Conservation (phyloP, 768 basidiomycete genomes). For the Cantharellus anzutake region DNA sequence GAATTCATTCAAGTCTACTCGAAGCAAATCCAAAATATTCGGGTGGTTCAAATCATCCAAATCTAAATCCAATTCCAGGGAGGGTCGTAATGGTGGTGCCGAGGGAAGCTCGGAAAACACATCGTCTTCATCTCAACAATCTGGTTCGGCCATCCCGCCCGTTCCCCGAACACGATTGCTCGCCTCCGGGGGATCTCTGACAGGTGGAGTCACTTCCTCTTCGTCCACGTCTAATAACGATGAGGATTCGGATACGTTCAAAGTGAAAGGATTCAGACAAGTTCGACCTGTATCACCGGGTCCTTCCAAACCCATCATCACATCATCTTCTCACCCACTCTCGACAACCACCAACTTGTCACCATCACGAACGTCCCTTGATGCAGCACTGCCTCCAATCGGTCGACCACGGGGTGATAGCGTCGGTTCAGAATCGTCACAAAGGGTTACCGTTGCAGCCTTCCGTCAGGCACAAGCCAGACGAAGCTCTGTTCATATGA, state of each 20-base stretch:
- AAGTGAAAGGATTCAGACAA: conserved; percentile 4
- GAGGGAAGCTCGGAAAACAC: too few relatives aligned
- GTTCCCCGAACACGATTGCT: too few relatives aligned
- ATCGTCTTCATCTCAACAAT: not conserved
- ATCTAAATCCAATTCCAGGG: not conserved
- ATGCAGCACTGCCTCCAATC: not conserved
- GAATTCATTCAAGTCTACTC: not conserved
- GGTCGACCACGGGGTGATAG: conserved; percentile 1
- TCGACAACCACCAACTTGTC: not conserved
- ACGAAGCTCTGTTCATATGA: not conserved
- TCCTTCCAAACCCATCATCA: not conserved
- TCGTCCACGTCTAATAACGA: not conserved
- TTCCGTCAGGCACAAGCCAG: conserved; percentile 8
- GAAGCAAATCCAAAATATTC: not conserved
- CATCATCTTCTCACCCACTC: not conserved
- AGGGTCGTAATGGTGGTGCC: too few relatives aligned
- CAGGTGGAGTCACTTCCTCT: too few relatives aligned
- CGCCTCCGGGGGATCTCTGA: too few relatives aligned
- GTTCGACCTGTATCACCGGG: conserved; percentile 5
- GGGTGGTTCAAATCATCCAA: not conserved
- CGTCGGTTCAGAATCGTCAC: conserved; percentile 4
- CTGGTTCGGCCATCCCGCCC: too few relatives aligned
- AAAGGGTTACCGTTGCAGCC: conserved; percentile 2
- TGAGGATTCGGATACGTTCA: conserved; percentile 1
- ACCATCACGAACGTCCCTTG: not conserved